A percentile compares a stretch with the other conserved stretches of the same genome.
Evolutionary conservation across 1,139 yeast genomes (phyloP).

Genomic region (Torulaspora pretoriensis): DNA sequence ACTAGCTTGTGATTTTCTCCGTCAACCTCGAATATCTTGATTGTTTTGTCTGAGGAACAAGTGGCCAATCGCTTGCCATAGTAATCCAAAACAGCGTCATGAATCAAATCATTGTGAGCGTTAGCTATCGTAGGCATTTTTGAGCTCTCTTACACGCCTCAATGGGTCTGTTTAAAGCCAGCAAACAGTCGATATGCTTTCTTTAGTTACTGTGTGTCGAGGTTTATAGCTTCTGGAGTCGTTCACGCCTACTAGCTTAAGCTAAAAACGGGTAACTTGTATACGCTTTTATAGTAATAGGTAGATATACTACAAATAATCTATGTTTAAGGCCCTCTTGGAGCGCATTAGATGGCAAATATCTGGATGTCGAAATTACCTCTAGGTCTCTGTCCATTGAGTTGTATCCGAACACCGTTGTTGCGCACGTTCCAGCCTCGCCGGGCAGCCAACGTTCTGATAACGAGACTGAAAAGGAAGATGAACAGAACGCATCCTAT

Average conservation of each 20-base stretch:
- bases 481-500: conserved; percentile 22
- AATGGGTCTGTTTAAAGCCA: neutral
- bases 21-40: conserved; percentile 87
- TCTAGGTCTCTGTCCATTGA: conserved; percentile 13
- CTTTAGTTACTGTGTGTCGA: neutral
- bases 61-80: conserved; percentile 95
- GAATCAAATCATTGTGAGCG: conserved; percentile 86
- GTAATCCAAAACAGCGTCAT: conserved; percentile 95
- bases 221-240: neutral
- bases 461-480: conserved; percentile 20
- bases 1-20: conserved; percentile 74
- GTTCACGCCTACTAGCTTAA: neutral
- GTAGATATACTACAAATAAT: neutral
- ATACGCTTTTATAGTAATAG: neutral
- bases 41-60: conserved; percentile 90
- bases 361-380: conserved; percentile 29
- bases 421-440: conserved; percentile 31
- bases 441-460: conserved; percentile 25
- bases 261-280: neutral
- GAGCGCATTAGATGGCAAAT: conserved; percentile 25
- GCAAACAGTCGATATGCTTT: neutral
- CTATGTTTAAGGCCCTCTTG: neutral
- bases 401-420: conserved; percentile 25
- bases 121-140: conserved; percentile 66
- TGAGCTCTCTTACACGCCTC: neutral